Evolutionary conservation across 2,329 filamentous ascomycete species (phyloP).

Genomic region (Ceratocystiopsis minuta): DNA sequence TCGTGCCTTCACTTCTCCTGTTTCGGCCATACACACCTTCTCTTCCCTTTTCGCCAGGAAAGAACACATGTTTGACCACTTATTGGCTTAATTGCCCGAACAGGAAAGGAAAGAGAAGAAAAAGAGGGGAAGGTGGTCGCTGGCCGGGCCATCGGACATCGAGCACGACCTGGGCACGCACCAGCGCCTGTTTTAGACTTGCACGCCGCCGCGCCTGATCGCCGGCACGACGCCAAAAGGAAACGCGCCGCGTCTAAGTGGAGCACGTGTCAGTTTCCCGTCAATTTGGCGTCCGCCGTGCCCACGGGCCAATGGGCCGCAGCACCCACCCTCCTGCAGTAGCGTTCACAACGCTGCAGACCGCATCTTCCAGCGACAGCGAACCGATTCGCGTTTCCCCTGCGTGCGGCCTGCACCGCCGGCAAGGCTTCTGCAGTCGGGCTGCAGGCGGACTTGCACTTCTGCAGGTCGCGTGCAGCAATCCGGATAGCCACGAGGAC

Average conservation of each 20-base stretch:
- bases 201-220: too few relatives aligned
- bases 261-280: constrained; percentile 11
- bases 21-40: too few relatives aligned
- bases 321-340: constrained; percentile 1
- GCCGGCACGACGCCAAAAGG: not conserved
- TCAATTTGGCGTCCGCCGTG: constrained; percentile 10
- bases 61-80: too few relatives aligned
- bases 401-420: constrained; percentile 6
- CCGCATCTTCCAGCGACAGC: constrained; percentile 13
- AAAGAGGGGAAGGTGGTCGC: too few relatives aligned
- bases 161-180: too few relatives aligned
- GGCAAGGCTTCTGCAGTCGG: constrained; percentile 1
- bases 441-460: not conserved
- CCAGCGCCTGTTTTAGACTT: too few relatives aligned
- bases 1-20: too few relatives aligned
- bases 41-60: too few relatives aligned
- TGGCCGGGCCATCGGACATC: not conserved
- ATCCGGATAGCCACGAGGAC: not conserved
- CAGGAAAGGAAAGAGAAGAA: too few relatives aligned
- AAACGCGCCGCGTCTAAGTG: constrained; percentile 7
- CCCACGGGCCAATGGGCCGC: constrained; percentile 3
- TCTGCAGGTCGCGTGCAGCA: constrained; percentile 1
- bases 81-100: too few relatives aligned
- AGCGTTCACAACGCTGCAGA: not conserved
- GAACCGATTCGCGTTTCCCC: constrained; percentile 9